Evolutionary conservation across 352 stramenopile genomes (phyloP).

Genomic region (Pythium monospermum): DNA sequence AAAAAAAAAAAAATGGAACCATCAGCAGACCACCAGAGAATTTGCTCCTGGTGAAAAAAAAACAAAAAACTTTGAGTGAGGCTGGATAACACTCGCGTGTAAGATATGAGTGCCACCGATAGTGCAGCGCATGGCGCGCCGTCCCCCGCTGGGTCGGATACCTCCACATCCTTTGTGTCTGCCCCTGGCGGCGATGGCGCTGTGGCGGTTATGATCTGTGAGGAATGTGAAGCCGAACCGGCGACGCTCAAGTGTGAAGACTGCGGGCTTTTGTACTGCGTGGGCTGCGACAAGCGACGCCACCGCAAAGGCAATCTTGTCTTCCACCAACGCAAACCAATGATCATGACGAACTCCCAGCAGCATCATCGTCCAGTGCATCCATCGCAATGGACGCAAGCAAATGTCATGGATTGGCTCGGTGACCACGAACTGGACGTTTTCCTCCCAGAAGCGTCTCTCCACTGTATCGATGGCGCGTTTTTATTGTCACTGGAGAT

Average conservation of each 20-base stretch:
- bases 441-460: constrained; percentile 40
- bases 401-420: constrained; percentile 59
- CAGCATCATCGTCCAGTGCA: neutral
- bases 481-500: constrained; percentile 38
- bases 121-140: too few relatives aligned
- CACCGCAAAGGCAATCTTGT: constrained; percentile 84
- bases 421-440: constrained; percentile 48
- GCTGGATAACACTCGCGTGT: too few relatives aligned
- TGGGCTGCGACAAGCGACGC: constrained; percentile 50
- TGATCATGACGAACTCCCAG: constrained; percentile 7
- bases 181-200: neutral
- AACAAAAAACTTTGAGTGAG: too few relatives aligned
- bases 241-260: constrained; percentile 55
- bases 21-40: too few relatives aligned
- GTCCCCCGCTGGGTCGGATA: neutral
- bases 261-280: constrained; percentile 73
- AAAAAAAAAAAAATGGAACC: too few relatives aligned
- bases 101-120: constrained; percentile 7
- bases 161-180: constrained; percentile 10
- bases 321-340: constrained; percentile 42
- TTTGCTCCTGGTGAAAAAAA: too few relatives aligned
- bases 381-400: constrained; percentile 7
- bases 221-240: constrained; percentile 61
- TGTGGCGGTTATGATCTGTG: constrained; percentile 27
- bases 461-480: constrained; percentile 41